These are phyloP conservation scores for Ustilago hordei DNA, from an alignment of 1,284 basidiomycete genomes.

Conservation along the genomic window DNA sequence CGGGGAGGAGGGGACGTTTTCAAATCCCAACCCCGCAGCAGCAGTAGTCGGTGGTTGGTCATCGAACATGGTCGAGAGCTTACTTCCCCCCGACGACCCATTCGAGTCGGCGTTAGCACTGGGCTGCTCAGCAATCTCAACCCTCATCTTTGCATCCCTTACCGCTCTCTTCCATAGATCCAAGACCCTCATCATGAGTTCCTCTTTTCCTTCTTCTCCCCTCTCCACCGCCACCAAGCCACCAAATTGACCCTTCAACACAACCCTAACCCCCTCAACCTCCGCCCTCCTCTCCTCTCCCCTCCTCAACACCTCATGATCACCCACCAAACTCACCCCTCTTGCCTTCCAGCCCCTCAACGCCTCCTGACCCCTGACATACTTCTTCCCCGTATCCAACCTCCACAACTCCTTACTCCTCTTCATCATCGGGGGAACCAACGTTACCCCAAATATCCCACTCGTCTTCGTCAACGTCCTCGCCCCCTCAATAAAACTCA, in stretches of 20 bases:
- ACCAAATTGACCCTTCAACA: constrained; percentile 72
- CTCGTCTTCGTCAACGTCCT: constrained; percentile 73
- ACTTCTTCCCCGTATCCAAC: constrained; percentile 91
- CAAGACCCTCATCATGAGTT: constrained; percentile 40
- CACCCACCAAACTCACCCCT: constrained; percentile 86
- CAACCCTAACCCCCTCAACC: constrained; percentile 85
- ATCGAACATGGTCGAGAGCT: not conserved
- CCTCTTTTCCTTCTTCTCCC: constrained; percentile 7
- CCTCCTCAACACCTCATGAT: constrained; percentile 79
- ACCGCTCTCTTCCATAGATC: constrained; percentile 52
- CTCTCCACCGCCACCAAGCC: constrained; percentile 39
- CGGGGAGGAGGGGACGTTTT: not conserved
- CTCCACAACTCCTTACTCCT: constrained; percentile 91
- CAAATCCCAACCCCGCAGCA: constrained; percentile 8
- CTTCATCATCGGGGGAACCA: constrained; percentile 86
- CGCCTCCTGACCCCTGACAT: constrained; percentile 88
- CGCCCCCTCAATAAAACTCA: constrained; percentile 75
- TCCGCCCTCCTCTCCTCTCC: constrained; percentile 83
- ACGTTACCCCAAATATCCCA: constrained; percentile 81
- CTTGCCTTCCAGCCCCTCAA: constrained; percentile 86
- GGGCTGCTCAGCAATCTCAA: constrained; percentile 44
- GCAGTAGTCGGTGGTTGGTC: not conserved
- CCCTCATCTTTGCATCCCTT: constrained; percentile 37
- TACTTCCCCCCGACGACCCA: constrained; percentile 9
- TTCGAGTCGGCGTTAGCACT: not conserved